These are phyloP conservation scores for Podospora appendiculata DNA, from an alignment of 495 filamentous ascomycete genomes.

Conservation along the genomic window DNA sequence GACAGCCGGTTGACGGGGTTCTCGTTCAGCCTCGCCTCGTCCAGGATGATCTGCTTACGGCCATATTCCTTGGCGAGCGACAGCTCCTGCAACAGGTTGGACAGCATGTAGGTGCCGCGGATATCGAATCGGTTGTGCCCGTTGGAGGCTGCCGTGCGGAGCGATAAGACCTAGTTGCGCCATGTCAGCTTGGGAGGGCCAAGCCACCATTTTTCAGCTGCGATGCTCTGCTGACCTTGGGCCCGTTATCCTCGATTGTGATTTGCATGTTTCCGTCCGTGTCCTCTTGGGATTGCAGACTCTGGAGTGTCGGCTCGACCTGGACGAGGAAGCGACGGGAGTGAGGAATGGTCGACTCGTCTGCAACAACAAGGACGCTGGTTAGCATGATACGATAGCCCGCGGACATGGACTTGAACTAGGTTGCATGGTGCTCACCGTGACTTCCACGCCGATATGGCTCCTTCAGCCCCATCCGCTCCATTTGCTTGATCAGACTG, in stretches of 20 bases:
- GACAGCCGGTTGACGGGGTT: slow-evolving; percentile 83
- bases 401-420: no score
- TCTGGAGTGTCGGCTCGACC: slow-evolving; percentile 66
- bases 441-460: slow-evolving; percentile 43
- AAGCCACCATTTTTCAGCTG: slow-evolving; percentile 1
- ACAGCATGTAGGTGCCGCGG: slow-evolving; percentile 91
- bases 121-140: slow-evolving; percentile 80
- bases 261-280: slow-evolving; percentile 90
- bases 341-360: slow-evolving; percentile 36
- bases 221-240: slow-evolving; percentile 58
- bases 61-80: slow-evolving; percentile 82
- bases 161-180: slow-evolving; percentile 53
- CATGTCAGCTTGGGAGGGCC: slow-evolving; percentile 7
- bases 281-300: slow-evolving; percentile 72
- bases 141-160: slow-evolving; percentile 79
- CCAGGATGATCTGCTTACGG: slow-evolving; percentile 74
- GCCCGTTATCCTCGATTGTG: slow-evolving; percentile 89
- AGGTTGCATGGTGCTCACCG: slow-evolving; percentile 18
- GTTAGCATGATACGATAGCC: no score
- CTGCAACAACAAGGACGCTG: slow-evolving; percentile 10
- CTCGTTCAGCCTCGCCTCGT: slow-evolving; percentile 81
- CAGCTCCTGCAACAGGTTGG: slow-evolving; percentile 89
- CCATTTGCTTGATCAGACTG: slow-evolving; percentile 35
- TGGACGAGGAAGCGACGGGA: slow-evolving; percentile 68
- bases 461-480: slow-evolving; percentile 32